Conservation (phyloP, 768 basidiomycete species). For the Strobilomyces dryophilus region DNA sequence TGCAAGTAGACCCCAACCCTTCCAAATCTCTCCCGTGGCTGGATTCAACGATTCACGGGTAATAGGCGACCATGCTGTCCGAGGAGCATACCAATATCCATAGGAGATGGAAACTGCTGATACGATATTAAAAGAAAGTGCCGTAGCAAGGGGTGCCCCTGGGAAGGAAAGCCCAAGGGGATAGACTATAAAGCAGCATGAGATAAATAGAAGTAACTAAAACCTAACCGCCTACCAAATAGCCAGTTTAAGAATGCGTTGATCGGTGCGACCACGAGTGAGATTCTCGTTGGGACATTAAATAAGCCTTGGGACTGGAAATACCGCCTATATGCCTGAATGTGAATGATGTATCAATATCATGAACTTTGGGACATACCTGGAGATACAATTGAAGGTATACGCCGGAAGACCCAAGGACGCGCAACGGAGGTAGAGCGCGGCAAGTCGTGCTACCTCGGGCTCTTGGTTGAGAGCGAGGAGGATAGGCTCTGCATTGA, state of each 20-base stretch:
- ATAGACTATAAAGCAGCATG: slow-evolving; percentile 23
- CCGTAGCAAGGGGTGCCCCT: slow-evolving; percentile 89
- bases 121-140: slow-evolving; percentile 86
- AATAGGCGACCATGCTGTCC: slow-evolving; percentile 69
- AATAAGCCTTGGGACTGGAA: slow-evolving; percentile 43
- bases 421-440: slow-evolving; percentile 71
- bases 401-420: slow-evolving; percentile 79
- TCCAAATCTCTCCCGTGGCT: slow-evolving; percentile 58
- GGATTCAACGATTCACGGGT: slow-evolving; percentile 36
- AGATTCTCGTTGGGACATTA: slow-evolving; percentile 78
- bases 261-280: slow-evolving; percentile 77
- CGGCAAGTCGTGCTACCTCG: slow-evolving; percentile 45
- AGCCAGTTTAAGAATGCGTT: slow-evolving; percentile 82
- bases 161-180: slow-evolving; percentile 81
- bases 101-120: slow-evolving; percentile 57
- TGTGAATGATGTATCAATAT: background rate
- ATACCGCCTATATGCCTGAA: slow-evolving; percentile 30
- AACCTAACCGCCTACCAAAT: slow-evolving; percentile 51
- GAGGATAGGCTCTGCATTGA: slow-evolving; percentile 76
- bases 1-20: slow-evolving; percentile 61
- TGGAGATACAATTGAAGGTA: slow-evolving; percentile 50
- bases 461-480: slow-evolving; percentile 51
- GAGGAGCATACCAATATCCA: slow-evolving; percentile 55
- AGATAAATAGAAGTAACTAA: background rate
- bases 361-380: slow-evolving; percentile 28